A percentile compares a stretch with the other conserved stretches of the same genome.
phyloP scores from a whole-genome alignment of 2,329 filamentous ascomycete species.

The Remersonia thermophila region DNA sequence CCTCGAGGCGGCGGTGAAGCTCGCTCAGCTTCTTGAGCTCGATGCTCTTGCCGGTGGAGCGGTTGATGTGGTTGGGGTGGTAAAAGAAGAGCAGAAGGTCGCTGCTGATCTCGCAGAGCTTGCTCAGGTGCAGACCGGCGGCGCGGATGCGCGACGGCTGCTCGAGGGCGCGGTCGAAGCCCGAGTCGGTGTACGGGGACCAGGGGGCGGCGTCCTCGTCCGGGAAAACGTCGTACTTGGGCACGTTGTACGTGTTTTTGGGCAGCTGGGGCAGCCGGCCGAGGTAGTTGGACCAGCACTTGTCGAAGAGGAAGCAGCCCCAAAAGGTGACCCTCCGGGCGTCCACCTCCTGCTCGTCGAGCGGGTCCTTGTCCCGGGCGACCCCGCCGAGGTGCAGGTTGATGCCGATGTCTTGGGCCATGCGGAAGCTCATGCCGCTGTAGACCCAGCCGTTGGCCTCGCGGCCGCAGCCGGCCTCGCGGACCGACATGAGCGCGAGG shows the following conservation, averaged over 20 bases:
- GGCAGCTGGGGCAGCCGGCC: constrained; percentile 82
- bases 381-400: constrained; percentile 69
- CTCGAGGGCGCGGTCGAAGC: constrained; percentile 56
- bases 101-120: constrained; percentile 84
- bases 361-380: constrained; percentile 40
- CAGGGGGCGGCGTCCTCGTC: constrained; percentile 75
- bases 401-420: constrained; percentile 88
- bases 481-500: constrained; percentile 85
- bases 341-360: constrained; percentile 77
- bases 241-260: constrained; percentile 65
- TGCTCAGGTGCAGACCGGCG: constrained; percentile 67
- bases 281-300: constrained; percentile 96
- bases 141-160: constrained; percentile 78
- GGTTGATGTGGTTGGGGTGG: constrained; percentile 57
- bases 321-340: constrained; percentile 87
- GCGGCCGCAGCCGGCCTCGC: constrained; percentile 85
- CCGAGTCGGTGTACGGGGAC: constrained; percentile 79
- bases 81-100: constrained; percentile 87
- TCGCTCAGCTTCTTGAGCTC: constrained; percentile 91
- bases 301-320: constrained; percentile 97
- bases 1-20: constrained; percentile 76
- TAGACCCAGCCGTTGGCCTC: constrained; percentile 98
- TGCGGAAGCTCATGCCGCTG: constrained; percentile 94
- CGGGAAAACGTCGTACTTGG: constrained; percentile 84
- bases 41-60: constrained; percentile 58